Conservation (phyloP, 2,329 filamentous ascomycete species). For the Epichloe festucae region DNA sequence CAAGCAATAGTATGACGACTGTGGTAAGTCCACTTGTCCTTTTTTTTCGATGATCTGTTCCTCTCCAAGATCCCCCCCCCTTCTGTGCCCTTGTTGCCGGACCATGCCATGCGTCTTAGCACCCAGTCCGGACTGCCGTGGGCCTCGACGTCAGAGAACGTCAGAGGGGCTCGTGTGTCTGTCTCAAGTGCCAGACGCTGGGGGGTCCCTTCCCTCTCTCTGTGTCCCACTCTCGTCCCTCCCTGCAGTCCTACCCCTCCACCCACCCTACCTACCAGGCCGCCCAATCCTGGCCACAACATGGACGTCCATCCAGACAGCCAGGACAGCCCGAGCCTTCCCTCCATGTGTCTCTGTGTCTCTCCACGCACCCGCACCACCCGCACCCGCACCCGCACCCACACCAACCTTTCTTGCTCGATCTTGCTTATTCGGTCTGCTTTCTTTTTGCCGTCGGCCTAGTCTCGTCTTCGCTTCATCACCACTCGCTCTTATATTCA, state of each 20-base stretch:
- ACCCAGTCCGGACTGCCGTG: background rate
- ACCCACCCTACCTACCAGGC: background rate
- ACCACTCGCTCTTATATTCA: constrained; percentile 3
- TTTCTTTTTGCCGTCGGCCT: constrained; percentile 1
- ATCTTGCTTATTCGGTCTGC: constrained; percentile 8
- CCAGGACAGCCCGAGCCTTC: background rate
- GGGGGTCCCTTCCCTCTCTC: background rate
- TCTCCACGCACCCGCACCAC: constrained; percentile 6
- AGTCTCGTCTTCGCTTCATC: constrained; percentile 5
- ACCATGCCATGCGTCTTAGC: constrained; percentile 1
- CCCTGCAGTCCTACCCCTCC: no score
- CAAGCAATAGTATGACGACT: constrained; percentile 19
- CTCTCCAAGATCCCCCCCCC: background rate
- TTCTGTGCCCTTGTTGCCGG: background rate
- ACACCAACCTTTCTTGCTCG: constrained; percentile 1
- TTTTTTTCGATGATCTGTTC: constrained; percentile 1
- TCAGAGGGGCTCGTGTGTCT: constrained; percentile 26
- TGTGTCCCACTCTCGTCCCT: background rate
- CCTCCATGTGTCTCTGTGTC: constrained; percentile 1
- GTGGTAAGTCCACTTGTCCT: constrained; percentile 20
- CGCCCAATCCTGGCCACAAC: background rate
- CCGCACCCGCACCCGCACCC: constrained; percentile 4
- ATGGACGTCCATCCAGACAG: background rate
- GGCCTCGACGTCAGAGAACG: constrained; percentile 22
- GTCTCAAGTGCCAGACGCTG: constrained; percentile 15